Percentiles rank a stretch among this genome's conserved stretches.
Conservation (phyloP, 352 stramenopile species). For the Halophytophthora polymorphica region DNA sequence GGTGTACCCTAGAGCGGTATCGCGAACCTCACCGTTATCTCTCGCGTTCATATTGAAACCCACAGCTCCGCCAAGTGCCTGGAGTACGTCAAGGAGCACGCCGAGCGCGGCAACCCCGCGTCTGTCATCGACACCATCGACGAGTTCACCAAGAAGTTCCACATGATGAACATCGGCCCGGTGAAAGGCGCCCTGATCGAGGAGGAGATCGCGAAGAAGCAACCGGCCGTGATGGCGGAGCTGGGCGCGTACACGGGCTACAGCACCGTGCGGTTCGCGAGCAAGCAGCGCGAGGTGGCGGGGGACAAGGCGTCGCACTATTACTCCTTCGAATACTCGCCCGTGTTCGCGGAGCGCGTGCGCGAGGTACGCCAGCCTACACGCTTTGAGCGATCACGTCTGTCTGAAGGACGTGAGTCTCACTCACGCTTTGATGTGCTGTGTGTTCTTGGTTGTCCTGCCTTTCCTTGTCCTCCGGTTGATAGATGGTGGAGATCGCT, state of each 20-base stretch:
- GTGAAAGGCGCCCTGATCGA: slow-evolving; percentile 41
- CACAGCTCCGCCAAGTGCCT: slow-evolving; percentile 31
- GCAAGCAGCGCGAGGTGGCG: slow-evolving; percentile 32
- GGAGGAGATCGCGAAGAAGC: slow-evolving; percentile 33
- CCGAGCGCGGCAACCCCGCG: slow-evolving; percentile 23
- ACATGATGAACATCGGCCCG: slow-evolving; percentile 48
- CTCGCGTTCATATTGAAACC: no score
- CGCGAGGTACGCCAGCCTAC: slow-evolving; percentile 17
- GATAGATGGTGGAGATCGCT: slow-evolving; percentile 40
- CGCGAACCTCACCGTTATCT: no score
- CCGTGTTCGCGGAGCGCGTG: slow-evolving; percentile 35
- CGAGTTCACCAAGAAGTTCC: slow-evolving; percentile 26
- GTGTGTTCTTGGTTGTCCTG: no score
- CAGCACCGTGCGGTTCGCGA: slow-evolving; percentile 46
- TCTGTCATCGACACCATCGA: slow-evolving; percentile 41
- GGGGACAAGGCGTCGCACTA: slow-evolving; percentile 33
- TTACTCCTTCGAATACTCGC: slow-evolving; percentile 49
- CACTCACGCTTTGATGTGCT: no score
- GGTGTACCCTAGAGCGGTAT: not conserved
- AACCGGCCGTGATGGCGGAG: slow-evolving; percentile 36
- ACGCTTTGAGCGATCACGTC: not conserved
- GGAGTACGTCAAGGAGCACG: slow-evolving; percentile 36
- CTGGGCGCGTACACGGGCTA: slow-evolving; percentile 49
- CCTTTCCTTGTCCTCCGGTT: not conserved
- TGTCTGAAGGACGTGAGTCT: no score